Evolutionary conservation across 106 monocot species (phyloP).

Genomic region (Dactylorhiza incarnata): DNA sequence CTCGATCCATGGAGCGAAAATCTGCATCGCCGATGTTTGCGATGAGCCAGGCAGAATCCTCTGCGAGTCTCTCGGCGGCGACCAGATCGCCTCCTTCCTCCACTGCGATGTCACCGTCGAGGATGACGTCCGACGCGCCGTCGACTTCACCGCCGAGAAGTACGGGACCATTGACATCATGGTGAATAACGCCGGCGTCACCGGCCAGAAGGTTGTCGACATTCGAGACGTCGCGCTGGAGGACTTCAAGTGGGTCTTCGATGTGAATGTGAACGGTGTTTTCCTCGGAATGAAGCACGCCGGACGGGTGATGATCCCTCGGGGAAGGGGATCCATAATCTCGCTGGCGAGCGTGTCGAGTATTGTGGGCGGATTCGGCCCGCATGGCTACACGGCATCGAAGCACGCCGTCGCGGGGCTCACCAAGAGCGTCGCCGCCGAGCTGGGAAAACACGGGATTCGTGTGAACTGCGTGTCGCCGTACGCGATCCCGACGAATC

Average conservation of each 20-base stretch:
- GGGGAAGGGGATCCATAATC: conserved; percentile 30
- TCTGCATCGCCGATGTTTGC: conserved; percentile 43
- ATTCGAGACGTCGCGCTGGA: conserved; percentile 10
- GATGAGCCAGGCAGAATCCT: conserved; percentile 39
- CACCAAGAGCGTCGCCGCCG: conserved; percentile 31
- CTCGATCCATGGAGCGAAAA: conserved; percentile 36
- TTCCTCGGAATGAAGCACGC: conserved; percentile 54
- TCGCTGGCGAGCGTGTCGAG: conserved; percentile 34
- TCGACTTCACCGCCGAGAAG: conserved; percentile 35
- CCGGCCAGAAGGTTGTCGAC: conserved; percentile 3
- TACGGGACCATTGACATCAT: conserved; percentile 68
- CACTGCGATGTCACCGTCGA: conserved; percentile 76
- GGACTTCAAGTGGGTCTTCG: conserved; percentile 35
- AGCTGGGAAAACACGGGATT: conserved; percentile 46
- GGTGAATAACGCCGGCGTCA: conserved; percentile 74
- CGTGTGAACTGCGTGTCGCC: conserved; percentile 69
- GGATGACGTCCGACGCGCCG: conserved; percentile 46
- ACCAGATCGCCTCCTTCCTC: conserved; percentile 31
- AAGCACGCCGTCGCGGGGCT: conserved; percentile 47
- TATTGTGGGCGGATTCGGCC: conserved; percentile 19
- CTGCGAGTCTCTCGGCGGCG: conserved; percentile 46
- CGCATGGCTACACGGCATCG: conserved; percentile 32
- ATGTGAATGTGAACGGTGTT: conserved; percentile 33
- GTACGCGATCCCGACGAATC: conserved; percentile 24
- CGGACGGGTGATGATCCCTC: conserved; percentile 42